A percentile compares a stretch with the other conserved stretches of the same genome.
Conservation (phyloP, 495 filamentous ascomycete species). For the Massariosphaeria phaeospora region DNA sequence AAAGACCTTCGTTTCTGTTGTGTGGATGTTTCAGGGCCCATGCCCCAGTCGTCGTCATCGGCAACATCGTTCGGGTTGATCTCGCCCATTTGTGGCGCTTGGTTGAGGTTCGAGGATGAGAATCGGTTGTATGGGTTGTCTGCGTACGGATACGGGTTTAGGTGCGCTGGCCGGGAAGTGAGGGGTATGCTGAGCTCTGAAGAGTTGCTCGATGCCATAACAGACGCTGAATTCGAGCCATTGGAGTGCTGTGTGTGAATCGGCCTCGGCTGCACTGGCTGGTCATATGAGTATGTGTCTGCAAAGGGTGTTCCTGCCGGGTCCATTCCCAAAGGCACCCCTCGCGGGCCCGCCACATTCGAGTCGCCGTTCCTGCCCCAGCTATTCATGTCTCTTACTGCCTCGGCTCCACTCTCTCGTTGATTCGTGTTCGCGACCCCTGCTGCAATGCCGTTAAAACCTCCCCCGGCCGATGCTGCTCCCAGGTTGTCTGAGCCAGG, state of each 20-base stretch:
- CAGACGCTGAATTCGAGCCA: conserved; percentile 25
- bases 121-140: conserved; percentile 58
- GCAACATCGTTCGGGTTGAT: conserved; percentile 76
- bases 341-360: conserved; percentile 38
- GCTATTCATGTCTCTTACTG: conserved; percentile 51
- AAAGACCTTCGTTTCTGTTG: conserved; percentile 47
- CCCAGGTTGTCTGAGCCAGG: conserved; percentile 74
- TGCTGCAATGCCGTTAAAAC: conserved; percentile 69
- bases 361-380: conserved; percentile 32
- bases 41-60: conserved; percentile 73
- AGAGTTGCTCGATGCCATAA: conserved; percentile 13
- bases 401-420: conserved; percentile 67
- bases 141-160: conserved; percentile 40
- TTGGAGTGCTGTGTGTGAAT: conserved; percentile 24
- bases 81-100: conserved; percentile 45
- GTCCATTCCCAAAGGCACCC: conserved; percentile 6
- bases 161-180: conserved; percentile 35
- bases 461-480: conserved; percentile 59
- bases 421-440: conserved; percentile 69
- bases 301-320: conserved; percentile 10
- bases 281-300: conserved; percentile 1
- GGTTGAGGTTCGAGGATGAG: conserved; percentile 51
- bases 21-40: conserved; percentile 42
- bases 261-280: conserved; percentile 13
- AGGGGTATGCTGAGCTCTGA: conserved; percentile 34